These are phyloP conservation scores for Globisporangium cystogenes DNA, from an alignment of 352 stramenopile species.

Conservation along the genomic window DNA sequence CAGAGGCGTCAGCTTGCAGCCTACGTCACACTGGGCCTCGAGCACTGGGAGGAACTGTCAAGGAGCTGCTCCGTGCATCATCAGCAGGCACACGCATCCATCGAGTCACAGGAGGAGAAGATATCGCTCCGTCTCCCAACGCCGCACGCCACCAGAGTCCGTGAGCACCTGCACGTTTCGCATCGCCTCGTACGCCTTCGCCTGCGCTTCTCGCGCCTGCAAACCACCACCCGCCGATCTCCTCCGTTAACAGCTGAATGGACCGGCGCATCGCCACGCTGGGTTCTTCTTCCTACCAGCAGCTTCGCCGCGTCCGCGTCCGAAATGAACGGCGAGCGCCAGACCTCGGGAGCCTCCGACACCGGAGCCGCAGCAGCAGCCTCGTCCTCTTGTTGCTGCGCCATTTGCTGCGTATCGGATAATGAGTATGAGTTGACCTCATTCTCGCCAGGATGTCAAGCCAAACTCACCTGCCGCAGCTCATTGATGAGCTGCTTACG, in stretches of 20 bases:
- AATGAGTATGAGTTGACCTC: constrained; percentile 9
- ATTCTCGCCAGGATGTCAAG: background rate
- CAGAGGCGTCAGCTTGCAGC: background rate
- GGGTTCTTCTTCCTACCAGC: constrained; percentile 1
- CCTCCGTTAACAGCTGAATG: too few species aligned
- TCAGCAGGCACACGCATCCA: too few species aligned
- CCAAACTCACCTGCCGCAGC: constrained; percentile 34
- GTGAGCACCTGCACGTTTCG: constrained; percentile 16
- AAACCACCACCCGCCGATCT: background rate
- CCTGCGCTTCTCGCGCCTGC: constrained; percentile 22
- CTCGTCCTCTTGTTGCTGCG: constrained; percentile 15
- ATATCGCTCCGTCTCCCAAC: background rate
- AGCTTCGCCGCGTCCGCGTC: constrained; percentile 13
- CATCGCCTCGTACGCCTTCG: constrained; percentile 22
- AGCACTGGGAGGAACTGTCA: too few species aligned
- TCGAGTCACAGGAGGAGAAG: background rate
- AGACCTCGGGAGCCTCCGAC: background rate
- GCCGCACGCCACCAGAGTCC: too few species aligned
- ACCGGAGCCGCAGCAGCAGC: background rate
- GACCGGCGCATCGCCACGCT: too few species aligned
- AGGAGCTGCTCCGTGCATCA: too few species aligned
- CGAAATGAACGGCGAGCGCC: constrained; percentile 1
- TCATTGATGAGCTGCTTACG: constrained; percentile 38
- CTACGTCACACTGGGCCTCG: too few species aligned
- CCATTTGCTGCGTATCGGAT: constrained; percentile 12